phyloP scores from a whole-genome alignment of 495 filamentous ascomycete species.

The Penicillium paradoxum region DNA sequence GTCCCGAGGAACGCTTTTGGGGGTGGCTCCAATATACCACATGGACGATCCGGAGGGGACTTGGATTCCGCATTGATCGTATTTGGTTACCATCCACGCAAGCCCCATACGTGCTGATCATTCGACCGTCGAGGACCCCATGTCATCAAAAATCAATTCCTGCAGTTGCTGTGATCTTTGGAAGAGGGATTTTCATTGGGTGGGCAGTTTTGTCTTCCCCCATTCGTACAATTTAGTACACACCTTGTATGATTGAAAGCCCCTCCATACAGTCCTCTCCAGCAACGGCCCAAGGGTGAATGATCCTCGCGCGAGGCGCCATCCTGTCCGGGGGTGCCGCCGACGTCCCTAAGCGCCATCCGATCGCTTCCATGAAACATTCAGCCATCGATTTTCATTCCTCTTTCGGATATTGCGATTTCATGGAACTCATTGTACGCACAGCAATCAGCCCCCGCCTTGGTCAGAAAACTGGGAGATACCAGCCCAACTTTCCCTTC shows the following conservation, averaged over 20 bases:
- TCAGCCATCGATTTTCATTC: slow-evolving; percentile 10
- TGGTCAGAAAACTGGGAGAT: slow-evolving; percentile 15
- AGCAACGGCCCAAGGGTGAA: slow-evolving; percentile 26
- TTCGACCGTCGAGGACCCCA: neutral
- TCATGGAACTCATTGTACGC: slow-evolving; percentile 13
- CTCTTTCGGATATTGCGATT: slow-evolving; percentile 12
- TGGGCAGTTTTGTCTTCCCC: slow-evolving; percentile 18
- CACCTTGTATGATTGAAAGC: slow-evolving; percentile 22
- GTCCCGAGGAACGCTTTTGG: neutral
- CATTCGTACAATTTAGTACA: slow-evolving; percentile 32
- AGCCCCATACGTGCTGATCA: neutral
- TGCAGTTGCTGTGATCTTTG: slow-evolving; percentile 2
- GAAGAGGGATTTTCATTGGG: slow-evolving; percentile 17
- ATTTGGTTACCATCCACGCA: slow-evolving; percentile 6
- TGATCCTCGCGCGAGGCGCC: slow-evolving; percentile 24
- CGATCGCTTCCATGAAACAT: slow-evolving; percentile 23
- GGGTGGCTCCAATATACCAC: neutral
- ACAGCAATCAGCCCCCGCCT: slow-evolving; percentile 19
- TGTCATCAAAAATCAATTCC: neutral
- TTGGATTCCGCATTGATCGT: slow-evolving; percentile 11
- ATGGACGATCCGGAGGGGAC: slow-evolving; percentile 9
- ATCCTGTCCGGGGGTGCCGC: slow-evolving; percentile 22
- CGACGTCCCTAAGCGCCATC: slow-evolving; percentile 14
- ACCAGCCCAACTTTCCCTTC: slow-evolving; percentile 3
- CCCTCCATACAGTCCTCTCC: slow-evolving; percentile 22